These are phyloP conservation scores for Suillus bovinus DNA, from an alignment of 768 basidiomycete genomes.

Conservation along the genomic window DNA sequence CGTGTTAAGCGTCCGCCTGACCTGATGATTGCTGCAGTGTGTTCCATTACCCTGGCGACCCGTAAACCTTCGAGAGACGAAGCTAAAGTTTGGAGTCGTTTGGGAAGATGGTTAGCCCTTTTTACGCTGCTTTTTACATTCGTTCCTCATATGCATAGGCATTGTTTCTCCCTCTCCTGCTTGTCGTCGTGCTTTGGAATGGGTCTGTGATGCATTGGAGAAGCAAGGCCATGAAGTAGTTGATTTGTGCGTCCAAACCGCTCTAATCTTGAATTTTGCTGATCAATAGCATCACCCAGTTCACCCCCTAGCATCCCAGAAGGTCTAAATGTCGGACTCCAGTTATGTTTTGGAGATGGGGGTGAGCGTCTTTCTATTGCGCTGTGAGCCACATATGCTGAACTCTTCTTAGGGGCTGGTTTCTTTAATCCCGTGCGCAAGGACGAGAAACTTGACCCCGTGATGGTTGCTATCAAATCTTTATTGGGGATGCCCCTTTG, in stretches of 20 bases:
- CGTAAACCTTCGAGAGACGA: slow-evolving; percentile 33
- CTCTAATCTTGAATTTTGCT: neutral
- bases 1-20: neutral
- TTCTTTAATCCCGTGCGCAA: slow-evolving; percentile 37
- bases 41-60: slow-evolving; percentile 44
- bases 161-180: slow-evolving; percentile 42
- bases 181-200: slow-evolving; percentile 37
- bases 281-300: slow-evolving; percentile 20
- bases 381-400: neutral
- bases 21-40: slow-evolving; percentile 30
- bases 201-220: slow-evolving; percentile 33
- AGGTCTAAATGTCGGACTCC: slow-evolving; percentile 53
- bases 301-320: slow-evolving; percentile 49
- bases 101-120: slow-evolving; percentile 41
- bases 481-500: slow-evolving; percentile 30
- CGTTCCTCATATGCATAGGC: slow-evolving; percentile 23
- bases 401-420: slow-evolving; percentile 42
- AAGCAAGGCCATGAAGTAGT: slow-evolving; percentile 42
- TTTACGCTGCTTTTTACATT: neutral
- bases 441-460: slow-evolving; percentile 34
- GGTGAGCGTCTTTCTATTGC: slow-evolving; percentile 32
- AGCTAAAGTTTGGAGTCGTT: slow-evolving; percentile 41
- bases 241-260: slow-evolving; percentile 33
- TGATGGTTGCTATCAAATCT: slow-evolving; percentile 26
- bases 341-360: slow-evolving; percentile 57